Evolutionary conservation across 2,329 filamentous ascomycete species (phyloP).

Genomic region (Phialocephala sp.): DNA sequence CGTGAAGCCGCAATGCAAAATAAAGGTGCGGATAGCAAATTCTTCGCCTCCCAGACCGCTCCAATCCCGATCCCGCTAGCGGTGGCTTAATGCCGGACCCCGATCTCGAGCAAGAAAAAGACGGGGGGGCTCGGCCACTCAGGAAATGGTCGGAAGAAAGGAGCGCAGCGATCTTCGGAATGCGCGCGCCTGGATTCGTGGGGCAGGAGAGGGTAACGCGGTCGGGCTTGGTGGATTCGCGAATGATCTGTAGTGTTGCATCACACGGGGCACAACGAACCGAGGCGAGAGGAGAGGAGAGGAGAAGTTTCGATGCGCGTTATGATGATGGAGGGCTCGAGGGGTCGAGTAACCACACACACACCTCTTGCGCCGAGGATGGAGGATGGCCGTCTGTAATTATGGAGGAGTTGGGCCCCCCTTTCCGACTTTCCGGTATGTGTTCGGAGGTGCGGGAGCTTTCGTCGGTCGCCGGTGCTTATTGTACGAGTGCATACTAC

Average conservation of each 20-base stretch:
- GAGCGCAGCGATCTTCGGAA: slow-evolving; percentile 1
- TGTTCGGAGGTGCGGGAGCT: neutral
- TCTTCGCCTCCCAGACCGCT: neutral
- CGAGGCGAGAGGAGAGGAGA: neutral
- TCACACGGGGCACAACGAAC: neutral
- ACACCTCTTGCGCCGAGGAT: neutral
- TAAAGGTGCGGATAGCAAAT: neutral
- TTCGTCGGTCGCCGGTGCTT: neutral
- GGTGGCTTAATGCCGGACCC: neutral
- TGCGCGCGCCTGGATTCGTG: neutral
- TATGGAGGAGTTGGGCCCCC: neutral
- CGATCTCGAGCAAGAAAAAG: slow-evolving; percentile 1
- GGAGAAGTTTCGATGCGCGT: too few relatives aligned
- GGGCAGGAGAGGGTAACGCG: neutral
- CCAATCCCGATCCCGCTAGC: slow-evolving; percentile 2
- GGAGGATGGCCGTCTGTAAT: neutral
- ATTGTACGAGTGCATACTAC: slow-evolving; percentile 3
- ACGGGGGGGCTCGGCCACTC: neutral
- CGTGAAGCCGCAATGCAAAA: neutral
- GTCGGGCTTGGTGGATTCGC: neutral
- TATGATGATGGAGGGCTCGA: neutral
- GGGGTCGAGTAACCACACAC: neutral
- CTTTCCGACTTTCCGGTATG: neutral
- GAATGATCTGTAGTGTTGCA: slow-evolving; percentile 1
- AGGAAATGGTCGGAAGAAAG: neutral